A percentile compares a stretch with the other conserved stretches of the same genome.
These are phyloP conservation scores for Aureobasidium zeae DNA, from an alignment of 2,329 filamentous ascomycete species.

Conservation along the genomic window DNA sequence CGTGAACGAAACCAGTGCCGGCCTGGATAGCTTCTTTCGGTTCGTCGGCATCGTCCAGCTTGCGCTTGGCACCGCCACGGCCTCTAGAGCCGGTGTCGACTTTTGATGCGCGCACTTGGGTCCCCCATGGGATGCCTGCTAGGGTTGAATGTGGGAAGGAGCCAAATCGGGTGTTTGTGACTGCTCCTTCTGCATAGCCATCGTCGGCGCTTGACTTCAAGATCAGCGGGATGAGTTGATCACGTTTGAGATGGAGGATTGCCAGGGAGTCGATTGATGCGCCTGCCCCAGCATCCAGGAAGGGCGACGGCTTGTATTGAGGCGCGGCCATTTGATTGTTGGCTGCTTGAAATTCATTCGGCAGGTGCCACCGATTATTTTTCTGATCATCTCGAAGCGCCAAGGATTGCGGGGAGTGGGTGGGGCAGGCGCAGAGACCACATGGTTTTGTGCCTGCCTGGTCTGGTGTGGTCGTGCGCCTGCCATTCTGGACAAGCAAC, in stretches of 20 bases:
- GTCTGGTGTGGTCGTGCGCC: not conserved
- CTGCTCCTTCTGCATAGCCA: constrained; percentile 36
- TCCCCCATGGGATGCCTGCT: constrained; percentile 75
- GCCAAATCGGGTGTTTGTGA: constrained; percentile 85
- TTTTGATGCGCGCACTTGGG: constrained; percentile 78
- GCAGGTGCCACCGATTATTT: not conserved
- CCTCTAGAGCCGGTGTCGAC: constrained; percentile 89
- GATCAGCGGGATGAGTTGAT: constrained; percentile 69
- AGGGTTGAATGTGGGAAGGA: constrained; percentile 51
- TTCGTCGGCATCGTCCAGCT: constrained; percentile 41
- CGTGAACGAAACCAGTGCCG: constrained; percentile 62
- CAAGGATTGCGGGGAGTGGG: constrained; percentile 8
- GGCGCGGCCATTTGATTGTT: constrained; percentile 11
- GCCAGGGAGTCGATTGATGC: constrained; percentile 61
- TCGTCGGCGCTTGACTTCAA: constrained; percentile 33
- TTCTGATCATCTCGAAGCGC: not conserved
- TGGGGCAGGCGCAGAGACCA: constrained; percentile 8
- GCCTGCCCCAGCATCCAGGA: constrained; percentile 59
- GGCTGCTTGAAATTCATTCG: not conserved
- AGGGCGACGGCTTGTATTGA: constrained; percentile 51
- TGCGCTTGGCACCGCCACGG: constrained; percentile 43
- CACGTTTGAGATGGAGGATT: constrained; percentile 79
- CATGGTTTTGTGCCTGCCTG: not conserved
- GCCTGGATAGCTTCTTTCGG: constrained; percentile 41
- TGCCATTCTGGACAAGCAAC: not conserved